phyloP scores from a whole-genome alignment of 2,329 filamentous ascomycete species.

The Fusarium hainanense region DNA sequence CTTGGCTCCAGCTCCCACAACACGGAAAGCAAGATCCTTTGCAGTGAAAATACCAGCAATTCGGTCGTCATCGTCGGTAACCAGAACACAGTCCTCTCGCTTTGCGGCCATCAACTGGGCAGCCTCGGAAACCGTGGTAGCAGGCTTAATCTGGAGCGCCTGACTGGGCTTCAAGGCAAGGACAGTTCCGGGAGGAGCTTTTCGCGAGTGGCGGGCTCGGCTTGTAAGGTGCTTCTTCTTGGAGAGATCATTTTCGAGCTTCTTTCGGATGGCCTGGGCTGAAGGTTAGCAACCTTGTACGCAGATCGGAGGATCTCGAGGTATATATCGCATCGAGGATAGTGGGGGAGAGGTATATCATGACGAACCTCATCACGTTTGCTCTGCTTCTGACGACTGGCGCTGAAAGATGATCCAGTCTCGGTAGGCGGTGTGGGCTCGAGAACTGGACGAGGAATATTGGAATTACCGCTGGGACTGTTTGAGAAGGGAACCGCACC shows the following conservation, averaged over 20 bases:
- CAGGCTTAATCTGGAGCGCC: constrained; percentile 96
- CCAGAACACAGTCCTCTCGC: constrained; percentile 95
- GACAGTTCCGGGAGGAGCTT: constrained; percentile 95
- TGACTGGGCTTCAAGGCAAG: constrained; percentile 94
- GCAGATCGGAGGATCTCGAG: constrained; percentile 17
- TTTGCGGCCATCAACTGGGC: constrained; percentile 99
- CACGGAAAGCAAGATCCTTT: constrained; percentile 97
- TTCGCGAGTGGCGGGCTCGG: constrained; percentile 85
- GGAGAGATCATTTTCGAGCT: constrained; percentile 96
- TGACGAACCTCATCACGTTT: constrained; percentile 95
- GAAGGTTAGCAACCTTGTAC: constrained; percentile 27
- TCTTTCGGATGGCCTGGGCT: constrained; percentile 88
- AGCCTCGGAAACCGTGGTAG: constrained; percentile 92
- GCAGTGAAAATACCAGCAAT: constrained; percentile 99
- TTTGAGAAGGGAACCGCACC: constrained; percentile 69
- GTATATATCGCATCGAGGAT: constrained; percentile 23
- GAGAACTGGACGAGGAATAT: constrained; percentile 78
- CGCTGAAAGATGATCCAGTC: constrained; percentile 78
- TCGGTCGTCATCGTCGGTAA: constrained; percentile 96
- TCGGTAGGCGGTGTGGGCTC: constrained; percentile 69
- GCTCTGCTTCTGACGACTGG: constrained; percentile 93
- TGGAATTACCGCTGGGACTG: constrained; percentile 69
- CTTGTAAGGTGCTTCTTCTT: constrained; percentile 90
- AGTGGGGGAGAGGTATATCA: constrained; percentile 12
- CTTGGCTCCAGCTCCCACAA: constrained; percentile 91